A percentile compares a stretch with the other conserved stretches of the same genome.
These are phyloP conservation scores for Dactylorhiza incarnata DNA, from an alignment of 106 monocot species.

Conservation along the genomic window DNA sequence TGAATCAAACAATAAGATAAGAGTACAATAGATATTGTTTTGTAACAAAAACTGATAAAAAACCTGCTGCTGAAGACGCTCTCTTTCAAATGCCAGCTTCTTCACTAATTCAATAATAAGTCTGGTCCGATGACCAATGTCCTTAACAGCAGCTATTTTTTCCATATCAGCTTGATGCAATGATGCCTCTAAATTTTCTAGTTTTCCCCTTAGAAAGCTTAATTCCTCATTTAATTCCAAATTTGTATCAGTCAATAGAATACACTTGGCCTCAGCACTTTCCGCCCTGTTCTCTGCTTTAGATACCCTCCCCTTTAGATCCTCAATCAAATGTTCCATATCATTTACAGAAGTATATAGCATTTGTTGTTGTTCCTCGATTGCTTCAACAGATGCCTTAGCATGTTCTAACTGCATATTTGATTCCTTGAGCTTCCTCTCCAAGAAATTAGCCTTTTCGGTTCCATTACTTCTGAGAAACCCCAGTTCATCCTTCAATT, in stretches of 20 bases:
- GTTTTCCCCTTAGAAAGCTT: conserved; percentile 43
- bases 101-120: conserved; percentile 53
- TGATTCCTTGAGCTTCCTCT: conserved; percentile 68
- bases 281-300: conserved; percentile 77
- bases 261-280: conserved; percentile 59
- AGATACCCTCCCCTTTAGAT: conserved; percentile 60
- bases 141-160: conserved; percentile 49
- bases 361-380: conserved; percentile 52
- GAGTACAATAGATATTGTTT: neutral
- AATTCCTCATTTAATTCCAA: conserved; percentile 75
- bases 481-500: conserved; percentile 45
- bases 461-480: conserved; percentile 29
- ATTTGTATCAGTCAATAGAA: conserved; percentile 67
- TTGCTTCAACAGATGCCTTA: conserved; percentile 69
- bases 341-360: conserved; percentile 52
- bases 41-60: neutral
- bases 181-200: conserved; percentile 51
- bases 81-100: conserved; percentile 66
- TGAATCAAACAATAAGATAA: neutral
- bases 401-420: conserved; percentile 70
- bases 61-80: conserved; percentile 70
- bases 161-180: conserved; percentile 47
- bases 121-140: conserved; percentile 68
- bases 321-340: conserved; percentile 77
- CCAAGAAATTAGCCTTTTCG: conserved; percentile 39